Conservation (phyloP, 305 asterid species). For the Fraxinus platypoda region DNA sequence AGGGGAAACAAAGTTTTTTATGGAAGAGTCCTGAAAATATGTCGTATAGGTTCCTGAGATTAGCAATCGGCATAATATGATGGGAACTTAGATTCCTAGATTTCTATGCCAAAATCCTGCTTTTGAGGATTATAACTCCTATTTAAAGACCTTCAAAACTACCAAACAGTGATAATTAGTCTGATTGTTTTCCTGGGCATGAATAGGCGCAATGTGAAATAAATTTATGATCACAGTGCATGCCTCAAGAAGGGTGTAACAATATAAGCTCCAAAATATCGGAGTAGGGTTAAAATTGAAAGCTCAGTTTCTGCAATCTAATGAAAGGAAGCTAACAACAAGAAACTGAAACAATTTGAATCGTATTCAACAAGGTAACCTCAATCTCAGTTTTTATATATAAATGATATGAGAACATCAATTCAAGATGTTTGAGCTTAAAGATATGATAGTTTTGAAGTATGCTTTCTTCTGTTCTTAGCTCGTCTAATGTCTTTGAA, state of each 20-base stretch:
- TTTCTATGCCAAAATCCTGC: neutral
- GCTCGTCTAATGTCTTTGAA: neutral
- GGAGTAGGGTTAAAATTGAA: neutral
- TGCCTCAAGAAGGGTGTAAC: neutral
- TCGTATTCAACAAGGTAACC: neutral
- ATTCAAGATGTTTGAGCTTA: neutral
- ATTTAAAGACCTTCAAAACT: neutral
- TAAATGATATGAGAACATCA: neutral
- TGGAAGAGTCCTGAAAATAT: neutral
- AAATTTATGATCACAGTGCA: neutral
- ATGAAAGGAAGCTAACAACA: neutral
- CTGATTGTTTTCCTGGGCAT: neutral
- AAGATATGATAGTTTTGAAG: neutral
- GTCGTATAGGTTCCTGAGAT: neutral
- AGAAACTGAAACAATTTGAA: neutral
- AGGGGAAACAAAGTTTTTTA: neutral
- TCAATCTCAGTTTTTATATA: neutral
- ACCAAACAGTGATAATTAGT: neutral
- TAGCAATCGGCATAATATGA: neutral
- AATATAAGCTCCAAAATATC: neutral
- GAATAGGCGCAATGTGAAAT: neutral
- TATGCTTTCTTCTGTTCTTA: neutral
- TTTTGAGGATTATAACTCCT: neutral
- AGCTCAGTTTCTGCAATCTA: neutral
- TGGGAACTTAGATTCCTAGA: neutral